Evolutionary conservation across 2,329 filamentous ascomycete genomes (phyloP), one percentile per base, ranked within the genome.

Genomic region (Botryosphaeria dothidea): DNA sequence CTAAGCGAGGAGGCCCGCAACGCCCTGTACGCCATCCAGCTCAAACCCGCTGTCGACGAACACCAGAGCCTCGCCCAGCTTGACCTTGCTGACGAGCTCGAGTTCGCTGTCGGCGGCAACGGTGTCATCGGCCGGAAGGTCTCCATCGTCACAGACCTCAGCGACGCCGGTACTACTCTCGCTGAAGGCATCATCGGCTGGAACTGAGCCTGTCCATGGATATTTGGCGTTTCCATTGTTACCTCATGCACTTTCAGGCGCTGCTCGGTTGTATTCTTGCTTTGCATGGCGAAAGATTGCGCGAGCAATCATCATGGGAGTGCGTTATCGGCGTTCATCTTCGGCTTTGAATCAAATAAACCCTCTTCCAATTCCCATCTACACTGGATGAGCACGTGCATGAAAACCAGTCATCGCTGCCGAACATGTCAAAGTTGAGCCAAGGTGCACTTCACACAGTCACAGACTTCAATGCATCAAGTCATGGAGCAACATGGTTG

Each of bases 131-230:
- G 64, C 7, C 36, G 64, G 13, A 51, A 52, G 17, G 64, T 66
- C 5, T 66, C 64, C 6, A 56, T 66, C 25, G 49, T 66, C 15
- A 54, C 48, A 1, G 56, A 29, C 21, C 7, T 64, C 21, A 60
- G 23, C 3, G 62, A 60, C 38, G 25, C 25, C 17, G 49, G 57
- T 17, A 49, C 38, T 34, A 51, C 27, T 7, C 25, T 66, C 1
- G 58, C 58, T 11, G 57, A 66, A 25, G 64, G 64, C n/a, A 66
- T 66, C 21, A 63, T 66, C 25, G 64, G 64, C 36, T 66, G 51
- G 25, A 66, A 66, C 29, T 66, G 64, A 65, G 4, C 21, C 19
- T 23, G 23, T 4, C 23, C 1, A 27, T 15, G 6, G 6, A 1
- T 49, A 5, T 27, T 36, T 11, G 5, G 43, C 43, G 2, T 56